Evolutionary conservation across 495 filamentous ascomycete genomes (phyloP).

Genomic region (Tuber indicum): DNA sequence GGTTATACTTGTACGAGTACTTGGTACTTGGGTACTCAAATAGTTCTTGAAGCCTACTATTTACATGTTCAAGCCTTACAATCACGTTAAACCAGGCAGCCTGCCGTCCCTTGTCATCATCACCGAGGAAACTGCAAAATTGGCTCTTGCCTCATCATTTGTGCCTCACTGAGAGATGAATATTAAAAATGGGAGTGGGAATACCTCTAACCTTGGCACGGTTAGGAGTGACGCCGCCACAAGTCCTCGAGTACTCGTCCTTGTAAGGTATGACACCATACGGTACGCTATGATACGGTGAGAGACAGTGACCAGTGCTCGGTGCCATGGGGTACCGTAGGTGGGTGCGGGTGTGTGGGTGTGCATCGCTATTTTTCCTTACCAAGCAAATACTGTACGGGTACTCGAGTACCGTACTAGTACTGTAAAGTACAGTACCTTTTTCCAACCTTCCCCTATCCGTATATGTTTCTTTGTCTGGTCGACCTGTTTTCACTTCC

Average conservation of each 20-base stretch:
- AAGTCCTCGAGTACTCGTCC: not conserved
- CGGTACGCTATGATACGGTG: not conserved
- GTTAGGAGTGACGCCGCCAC: not conserved
- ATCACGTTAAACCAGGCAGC: not conserved
- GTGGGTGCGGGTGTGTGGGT: not conserved
- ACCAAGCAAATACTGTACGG: not conserved
- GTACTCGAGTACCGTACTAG: no score
- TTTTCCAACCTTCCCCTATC: not conserved
- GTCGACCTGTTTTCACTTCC: not conserved
- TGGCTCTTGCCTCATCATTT: not conserved
- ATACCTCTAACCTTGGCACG: no score
- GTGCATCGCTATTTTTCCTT: not conserved
- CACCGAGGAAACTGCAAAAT: not conserved
- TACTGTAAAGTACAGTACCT: not conserved
- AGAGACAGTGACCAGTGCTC: not conserved
- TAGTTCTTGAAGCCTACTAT: no score
- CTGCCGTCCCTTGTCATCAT: not conserved
- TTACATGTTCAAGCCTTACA: not conserved
- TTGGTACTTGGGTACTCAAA: not conserved
- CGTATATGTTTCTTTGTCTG: not conserved
- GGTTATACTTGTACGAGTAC: not conserved
- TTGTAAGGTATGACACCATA: not conserved
- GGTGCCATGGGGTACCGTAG: not conserved
- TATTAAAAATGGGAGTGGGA: not conserved
- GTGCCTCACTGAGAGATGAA: not conserved